Conservation (phyloP, 1,284 basidiomycete genomes). For the Mycena sp. region DNA sequence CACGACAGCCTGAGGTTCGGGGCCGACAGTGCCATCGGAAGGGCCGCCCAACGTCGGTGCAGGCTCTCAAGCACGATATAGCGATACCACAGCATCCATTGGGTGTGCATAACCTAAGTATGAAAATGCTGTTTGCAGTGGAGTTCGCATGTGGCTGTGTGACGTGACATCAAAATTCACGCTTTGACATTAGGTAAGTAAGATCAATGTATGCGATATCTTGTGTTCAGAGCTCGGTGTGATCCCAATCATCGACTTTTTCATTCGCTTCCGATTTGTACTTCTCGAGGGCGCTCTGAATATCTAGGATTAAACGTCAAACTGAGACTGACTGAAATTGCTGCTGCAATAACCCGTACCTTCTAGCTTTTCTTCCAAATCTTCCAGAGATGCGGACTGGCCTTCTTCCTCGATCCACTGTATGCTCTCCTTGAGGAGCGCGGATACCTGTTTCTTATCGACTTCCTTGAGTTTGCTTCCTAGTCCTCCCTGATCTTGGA, state of each 20-base stretch:
- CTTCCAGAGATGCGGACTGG: conserved; percentile 76
- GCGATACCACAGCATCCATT: conserved; percentile 5
- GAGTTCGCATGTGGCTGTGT: background rate
- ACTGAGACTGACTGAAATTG: background rate
- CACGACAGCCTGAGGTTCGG: too few relatives aligned
- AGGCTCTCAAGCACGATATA: background rate
- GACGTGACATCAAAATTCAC: background rate
- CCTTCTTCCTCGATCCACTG: conserved; percentile 74
- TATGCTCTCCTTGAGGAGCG: conserved; percentile 86
- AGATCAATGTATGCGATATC: background rate
- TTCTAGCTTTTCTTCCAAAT: conserved; percentile 89
- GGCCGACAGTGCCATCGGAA: too few relatives aligned
- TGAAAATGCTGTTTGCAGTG: background rate
- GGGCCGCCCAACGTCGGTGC: background rate
- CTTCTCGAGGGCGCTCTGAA: conserved; percentile 14
- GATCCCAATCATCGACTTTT: conserved; percentile 3
- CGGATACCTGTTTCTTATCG: conserved; percentile 91
- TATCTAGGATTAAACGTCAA: background rate
- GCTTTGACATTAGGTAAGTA: background rate
- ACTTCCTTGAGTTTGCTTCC: conserved; percentile 88
- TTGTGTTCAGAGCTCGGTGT: conserved; percentile 16
- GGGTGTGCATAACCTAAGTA: background rate
- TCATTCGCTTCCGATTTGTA: conserved; percentile 8
- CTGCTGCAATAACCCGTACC: conserved; percentile 38
- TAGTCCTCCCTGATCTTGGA: conserved; percentile 88